Percentiles rank a stretch among this genome's conserved stretches.
Evolutionary conservation across 2,329 filamentous ascomycete genomes (phyloP).

Genomic region (Calonectria leucothoes): DNA sequence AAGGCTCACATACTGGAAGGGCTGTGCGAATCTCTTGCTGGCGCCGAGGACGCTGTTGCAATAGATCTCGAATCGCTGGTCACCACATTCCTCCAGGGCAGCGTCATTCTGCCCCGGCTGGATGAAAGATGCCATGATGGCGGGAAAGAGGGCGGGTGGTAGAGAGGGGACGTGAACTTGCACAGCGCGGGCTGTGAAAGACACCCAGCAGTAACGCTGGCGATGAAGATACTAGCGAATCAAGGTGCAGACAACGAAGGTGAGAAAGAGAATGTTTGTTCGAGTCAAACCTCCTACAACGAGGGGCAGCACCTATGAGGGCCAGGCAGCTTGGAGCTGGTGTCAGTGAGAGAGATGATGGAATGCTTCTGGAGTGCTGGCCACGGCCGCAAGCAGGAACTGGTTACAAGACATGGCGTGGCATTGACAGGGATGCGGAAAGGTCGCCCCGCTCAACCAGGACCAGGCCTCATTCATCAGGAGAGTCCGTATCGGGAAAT

Average conservation of each 20-base stretch:
- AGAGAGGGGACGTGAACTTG: constrained; percentile 11
- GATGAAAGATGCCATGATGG: constrained; percentile 23
- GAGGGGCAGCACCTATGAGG: neutral
- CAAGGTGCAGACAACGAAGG: neutral
- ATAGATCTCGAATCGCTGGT: constrained; percentile 10
- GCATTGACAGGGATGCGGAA: neutral
- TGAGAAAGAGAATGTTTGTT: neutral
- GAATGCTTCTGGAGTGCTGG: neutral
- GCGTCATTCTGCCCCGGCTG: constrained; percentile 18
- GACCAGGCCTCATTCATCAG: neutral
- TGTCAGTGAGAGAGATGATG: neutral
- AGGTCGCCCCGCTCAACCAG: neutral
- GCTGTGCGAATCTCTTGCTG: neutral
- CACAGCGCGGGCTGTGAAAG: constrained; percentile 3
- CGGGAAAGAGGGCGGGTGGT: neutral
- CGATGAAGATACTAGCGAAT: neutral
- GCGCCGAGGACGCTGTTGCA: constrained; percentile 18
- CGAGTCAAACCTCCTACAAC: constrained; percentile 3
- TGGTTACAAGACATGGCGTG: constrained; percentile 2
- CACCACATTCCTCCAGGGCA: constrained; percentile 4
- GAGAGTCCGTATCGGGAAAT: neutral
- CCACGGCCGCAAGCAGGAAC: neutral
- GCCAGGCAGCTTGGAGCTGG: neutral
- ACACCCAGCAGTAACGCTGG: neutral
- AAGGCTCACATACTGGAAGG: constrained; percentile 16